phyloP scores from a whole-genome alignment of 2,329 filamentous ascomycete genomes.

The Alternaria brassicae region DNA sequence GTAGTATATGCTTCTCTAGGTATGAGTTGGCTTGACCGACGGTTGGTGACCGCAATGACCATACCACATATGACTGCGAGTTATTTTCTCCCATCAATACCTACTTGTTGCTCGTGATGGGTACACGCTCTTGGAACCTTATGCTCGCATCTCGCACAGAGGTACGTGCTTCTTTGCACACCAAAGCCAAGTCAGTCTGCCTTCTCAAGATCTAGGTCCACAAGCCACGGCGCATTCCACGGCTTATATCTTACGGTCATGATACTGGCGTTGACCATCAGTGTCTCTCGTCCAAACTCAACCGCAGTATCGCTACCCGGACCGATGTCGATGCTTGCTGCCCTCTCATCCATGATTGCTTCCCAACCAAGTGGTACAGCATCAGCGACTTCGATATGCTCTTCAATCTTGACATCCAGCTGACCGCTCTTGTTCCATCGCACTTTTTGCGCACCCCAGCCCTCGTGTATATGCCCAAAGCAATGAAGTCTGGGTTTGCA shows the following conservation, averaged over 20 bases:
- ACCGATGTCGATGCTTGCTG: conserved; percentile 44
- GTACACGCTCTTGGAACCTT: too few species aligned
- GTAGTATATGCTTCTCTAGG: background rate
- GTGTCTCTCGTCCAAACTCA: conserved; percentile 58
- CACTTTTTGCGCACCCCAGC: conserved; percentile 49
- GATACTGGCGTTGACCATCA: conserved; percentile 66
- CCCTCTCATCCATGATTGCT: conserved; percentile 29
- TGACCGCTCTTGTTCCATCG: conserved; percentile 45
- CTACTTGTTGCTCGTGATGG: background rate
- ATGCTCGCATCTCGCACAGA: background rate
- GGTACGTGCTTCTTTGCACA: background rate
- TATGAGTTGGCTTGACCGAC: background rate
- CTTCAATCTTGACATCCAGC: conserved; percentile 25
- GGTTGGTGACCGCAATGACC: background rate
- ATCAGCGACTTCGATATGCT: conserved; percentile 27
- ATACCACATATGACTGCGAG: background rate
- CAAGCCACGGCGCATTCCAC: conserved; percentile 62
- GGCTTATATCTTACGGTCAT: conserved; percentile 59
- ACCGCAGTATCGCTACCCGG: conserved; percentile 40
- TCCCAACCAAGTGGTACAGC: conserved; percentile 27
- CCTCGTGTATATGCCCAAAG: conserved; percentile 70
- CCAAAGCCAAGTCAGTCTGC: too few species aligned
- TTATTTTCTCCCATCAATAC: background rate
- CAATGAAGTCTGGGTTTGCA: conserved; percentile 64
- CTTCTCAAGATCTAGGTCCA: conserved; percentile 58